Percentiles rank a stretch among this genome's conserved stretches.
These are phyloP conservation scores for Orbilia oligospora DNA, from an alignment of 2,329 filamentous ascomycete species.

Conservation along the genomic window DNA sequence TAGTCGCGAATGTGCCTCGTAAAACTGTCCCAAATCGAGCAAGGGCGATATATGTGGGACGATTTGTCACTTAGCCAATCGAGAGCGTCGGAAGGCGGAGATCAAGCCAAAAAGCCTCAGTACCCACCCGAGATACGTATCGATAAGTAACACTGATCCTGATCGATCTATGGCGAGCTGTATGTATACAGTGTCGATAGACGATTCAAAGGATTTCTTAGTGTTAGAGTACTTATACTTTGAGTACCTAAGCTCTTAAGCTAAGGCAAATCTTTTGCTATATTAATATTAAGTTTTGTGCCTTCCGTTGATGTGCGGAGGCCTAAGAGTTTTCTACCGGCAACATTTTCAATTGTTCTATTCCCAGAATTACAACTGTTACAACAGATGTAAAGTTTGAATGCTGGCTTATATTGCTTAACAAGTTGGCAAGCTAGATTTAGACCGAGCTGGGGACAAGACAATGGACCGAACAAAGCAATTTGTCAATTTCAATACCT, in stretches of 20 bases:
- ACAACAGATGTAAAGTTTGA: not conserved
- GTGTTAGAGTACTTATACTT: not conserved
- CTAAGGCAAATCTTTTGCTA: not conserved
- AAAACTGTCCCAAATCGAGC: slow-evolving; percentile 17
- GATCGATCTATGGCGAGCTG: slow-evolving; percentile 5
- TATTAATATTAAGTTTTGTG: slow-evolving; percentile 8
- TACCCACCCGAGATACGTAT: slow-evolving; percentile 28
- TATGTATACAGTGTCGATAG: slow-evolving; percentile 7
- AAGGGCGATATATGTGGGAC: slow-evolving; percentile 21
- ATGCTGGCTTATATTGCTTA: not conserved
- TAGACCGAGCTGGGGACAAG: not conserved
- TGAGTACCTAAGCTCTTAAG: not conserved
- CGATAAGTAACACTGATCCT: slow-evolving; percentile 28
- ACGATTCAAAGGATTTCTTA: not conserved
- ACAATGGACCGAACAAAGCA: slow-evolving; percentile 11
- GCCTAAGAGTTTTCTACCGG: not conserved
- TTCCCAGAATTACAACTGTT: not conserved
- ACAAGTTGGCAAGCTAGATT: not conserved
- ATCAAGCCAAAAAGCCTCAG: slow-evolving; percentile 33
- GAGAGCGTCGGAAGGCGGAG: slow-evolving; percentile 25
- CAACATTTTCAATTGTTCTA: not conserved
- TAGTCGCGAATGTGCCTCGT: slow-evolving; percentile 42
- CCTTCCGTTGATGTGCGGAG: not conserved
- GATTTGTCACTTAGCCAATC: slow-evolving; percentile 32
- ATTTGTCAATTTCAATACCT: slow-evolving; percentile 10